Base-by-base conservation (phyloP, 129 eudicot genomes). In the Tagetes erecta region DNA sequence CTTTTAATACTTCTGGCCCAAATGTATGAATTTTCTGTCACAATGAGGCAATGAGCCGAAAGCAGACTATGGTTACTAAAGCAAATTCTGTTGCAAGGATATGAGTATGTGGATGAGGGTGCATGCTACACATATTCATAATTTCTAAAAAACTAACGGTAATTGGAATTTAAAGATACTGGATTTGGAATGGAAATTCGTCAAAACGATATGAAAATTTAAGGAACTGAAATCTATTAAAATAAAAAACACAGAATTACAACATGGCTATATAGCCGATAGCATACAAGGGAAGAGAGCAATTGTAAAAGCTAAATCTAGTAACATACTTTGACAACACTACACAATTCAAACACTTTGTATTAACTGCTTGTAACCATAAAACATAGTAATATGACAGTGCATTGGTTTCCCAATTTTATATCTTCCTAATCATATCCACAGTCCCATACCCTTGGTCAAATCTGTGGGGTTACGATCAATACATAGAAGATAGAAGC, bases 1-100 rank as follows among this genome's bases (percentile, higher is more conserved):
- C 88, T 82, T 90, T 94, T 64, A 88, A 64, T 52, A 90, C 76
- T 73, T 94, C 93, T 47, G 89, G 58, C 62, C 87, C 92, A 72
- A 47, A 38, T 52, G 77, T 49, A 36, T 68, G 73, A 52, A 93
- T 85, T 63, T 70, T 86, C 97, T 94, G 96, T 46, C 78, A 50
- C 66, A 56, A 66, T 36, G 60, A 67, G 2, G 44, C 66, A 56
- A 66, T 36, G 60, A 67, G 2, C 34, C 30, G 46, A 77, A 50
- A 34, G 71, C 41, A 83, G 45, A 42, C 5, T 5, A 10, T 68
- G 56, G 42, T 68, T 20, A 13, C 9, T 41, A 44, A 4, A 30
- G 49, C 5, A 57, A 58, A 46, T 3, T 69, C 30, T 64, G 80
- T 42, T 41, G 67, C 57, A 44, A 67, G 68, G 59, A 35, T 58